Percentiles rank a stretch among this genome's conserved stretches.
phyloP scores from a whole-genome alignment of 2,329 filamentous ascomycete species.

The Coniella vitis region DNA sequence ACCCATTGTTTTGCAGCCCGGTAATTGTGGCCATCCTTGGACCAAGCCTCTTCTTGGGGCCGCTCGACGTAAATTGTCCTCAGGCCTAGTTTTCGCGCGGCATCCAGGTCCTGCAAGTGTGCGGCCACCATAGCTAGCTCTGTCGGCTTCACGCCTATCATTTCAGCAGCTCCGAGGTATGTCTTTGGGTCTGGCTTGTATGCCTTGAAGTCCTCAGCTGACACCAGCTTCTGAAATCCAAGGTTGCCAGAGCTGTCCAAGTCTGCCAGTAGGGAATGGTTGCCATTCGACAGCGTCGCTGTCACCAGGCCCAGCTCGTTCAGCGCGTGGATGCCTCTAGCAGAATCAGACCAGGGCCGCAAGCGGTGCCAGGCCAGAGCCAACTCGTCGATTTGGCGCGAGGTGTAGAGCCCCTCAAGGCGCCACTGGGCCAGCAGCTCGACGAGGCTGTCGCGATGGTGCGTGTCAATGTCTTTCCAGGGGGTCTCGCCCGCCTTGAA shows the following conservation, averaged over 20 bases:
- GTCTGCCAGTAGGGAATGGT: slow-evolving; percentile 58
- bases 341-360: slow-evolving; percentile 60
- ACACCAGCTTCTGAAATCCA: slow-evolving; percentile 56
- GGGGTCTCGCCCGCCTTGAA: slow-evolving; percentile 40
- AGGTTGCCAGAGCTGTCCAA: slow-evolving; percentile 52
- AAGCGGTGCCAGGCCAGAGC: slow-evolving; percentile 68
- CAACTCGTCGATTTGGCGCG: slow-evolving; percentile 56
- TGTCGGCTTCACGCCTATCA: slow-evolving; percentile 37
- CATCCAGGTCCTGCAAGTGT: slow-evolving; percentile 62
- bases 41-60: slow-evolving; percentile 57
- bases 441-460: slow-evolving; percentile 58
- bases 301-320: slow-evolving; percentile 40
- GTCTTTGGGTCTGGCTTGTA: slow-evolving; percentile 68
- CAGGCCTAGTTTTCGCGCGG: slow-evolving; percentile 57
- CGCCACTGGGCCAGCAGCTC: slow-evolving; percentile 49
- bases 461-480: slow-evolving; percentile 67
- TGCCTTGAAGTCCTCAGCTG: slow-evolving; percentile 61
- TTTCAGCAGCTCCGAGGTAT: slow-evolving; percentile 61
- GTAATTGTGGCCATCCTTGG: slow-evolving; percentile 40
- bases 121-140: slow-evolving; percentile 74
- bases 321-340: slow-evolving; percentile 14
- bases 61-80: slow-evolving; percentile 70
- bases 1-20: slow-evolving; percentile 53
- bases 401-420: slow-evolving; percentile 52
- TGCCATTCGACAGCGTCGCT: slow-evolving; percentile 70